These are phyloP conservation scores for Avena atlantica DNA, from an alignment of 176 grass and related monocot genomes.

Conservation along the genomic window DNA sequence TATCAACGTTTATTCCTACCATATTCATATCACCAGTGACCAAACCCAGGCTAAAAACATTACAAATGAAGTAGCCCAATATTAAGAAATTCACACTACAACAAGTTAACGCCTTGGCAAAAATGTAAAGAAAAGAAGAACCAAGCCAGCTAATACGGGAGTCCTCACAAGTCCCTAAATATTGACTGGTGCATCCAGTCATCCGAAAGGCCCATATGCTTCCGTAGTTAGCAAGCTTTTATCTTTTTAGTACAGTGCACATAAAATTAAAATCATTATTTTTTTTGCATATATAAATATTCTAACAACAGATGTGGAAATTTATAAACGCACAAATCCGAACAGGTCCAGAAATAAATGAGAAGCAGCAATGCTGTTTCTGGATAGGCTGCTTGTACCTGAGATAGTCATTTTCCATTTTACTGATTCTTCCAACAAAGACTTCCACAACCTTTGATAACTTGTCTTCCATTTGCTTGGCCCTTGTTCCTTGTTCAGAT, in stretches of 20 bases:
- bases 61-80: neutral
- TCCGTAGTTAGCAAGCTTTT: constrained; percentile 14
- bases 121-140: constrained; percentile 2
- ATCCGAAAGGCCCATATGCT: neutral
- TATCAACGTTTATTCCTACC: neutral
- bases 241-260: neutral
- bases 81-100: neutral
- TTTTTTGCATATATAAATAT: neutral
- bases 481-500: constrained; percentile 58
- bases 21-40: constrained; percentile 12
- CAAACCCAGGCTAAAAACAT: constrained; percentile 5
- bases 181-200: neutral
- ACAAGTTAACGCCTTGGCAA: neutral
- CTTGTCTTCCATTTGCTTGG: constrained; percentile 65
- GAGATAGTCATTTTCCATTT: constrained; percentile 72
- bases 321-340: neutral
- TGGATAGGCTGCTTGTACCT: constrained; percentile 54
- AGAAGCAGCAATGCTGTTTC: constrained; percentile 18
- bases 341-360: neutral
- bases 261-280: neutral
- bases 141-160: neutral
- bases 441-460: constrained; percentile 72
- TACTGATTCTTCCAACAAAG: constrained; percentile 80
- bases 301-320: neutral
- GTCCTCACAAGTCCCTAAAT: constrained; percentile 9